phyloP scores from a whole-genome alignment of 176 grass and related monocot species.

The Musa itinerans region DNA sequence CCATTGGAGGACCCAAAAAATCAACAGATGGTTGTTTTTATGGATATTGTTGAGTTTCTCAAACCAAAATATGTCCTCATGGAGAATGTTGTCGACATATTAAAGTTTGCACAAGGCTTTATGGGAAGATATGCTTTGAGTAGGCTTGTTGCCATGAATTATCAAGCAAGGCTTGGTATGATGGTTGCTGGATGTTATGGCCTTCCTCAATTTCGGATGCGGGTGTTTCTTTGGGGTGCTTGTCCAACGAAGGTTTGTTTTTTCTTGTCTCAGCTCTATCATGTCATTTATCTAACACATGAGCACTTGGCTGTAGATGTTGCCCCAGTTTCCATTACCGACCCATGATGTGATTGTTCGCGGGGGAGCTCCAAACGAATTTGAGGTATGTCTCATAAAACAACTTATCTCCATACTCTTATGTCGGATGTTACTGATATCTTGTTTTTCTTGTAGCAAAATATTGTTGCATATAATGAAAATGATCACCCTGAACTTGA shows the following conservation, averaged over 20 bases:
- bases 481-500: conserved; percentile 36
- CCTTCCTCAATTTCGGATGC: conserved; percentile 72
- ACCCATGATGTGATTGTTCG: conserved; percentile 67
- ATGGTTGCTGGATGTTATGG: conserved; percentile 82
- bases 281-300: neutral
- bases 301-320: conserved; percentile 23
- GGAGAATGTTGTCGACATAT: conserved; percentile 90
- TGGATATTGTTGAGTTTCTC: conserved; percentile 69
- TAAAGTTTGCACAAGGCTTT: conserved; percentile 73
- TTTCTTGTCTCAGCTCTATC: neutral
- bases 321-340: conserved; percentile 73
- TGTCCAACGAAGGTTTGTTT: conserved; percentile 55
- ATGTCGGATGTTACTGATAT: neutral
- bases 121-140: conserved; percentile 69
- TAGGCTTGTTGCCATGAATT: conserved; percentile 59
- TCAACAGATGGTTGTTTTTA: conserved; percentile 64
- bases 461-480: conserved; percentile 76
- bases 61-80: conserved; percentile 77
- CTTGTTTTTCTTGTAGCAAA: conserved; percentile 41
- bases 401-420: no score
- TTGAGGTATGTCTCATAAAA: conserved; percentile 31
- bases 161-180: conserved; percentile 68
- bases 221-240: conserved; percentile 70
- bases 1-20: conserved; percentile 83
- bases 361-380: conserved; percentile 53